Evolutionary conservation across 495 filamentous ascomycete species (phyloP).

Genomic region (Trichoderma asperelloides): DNA sequence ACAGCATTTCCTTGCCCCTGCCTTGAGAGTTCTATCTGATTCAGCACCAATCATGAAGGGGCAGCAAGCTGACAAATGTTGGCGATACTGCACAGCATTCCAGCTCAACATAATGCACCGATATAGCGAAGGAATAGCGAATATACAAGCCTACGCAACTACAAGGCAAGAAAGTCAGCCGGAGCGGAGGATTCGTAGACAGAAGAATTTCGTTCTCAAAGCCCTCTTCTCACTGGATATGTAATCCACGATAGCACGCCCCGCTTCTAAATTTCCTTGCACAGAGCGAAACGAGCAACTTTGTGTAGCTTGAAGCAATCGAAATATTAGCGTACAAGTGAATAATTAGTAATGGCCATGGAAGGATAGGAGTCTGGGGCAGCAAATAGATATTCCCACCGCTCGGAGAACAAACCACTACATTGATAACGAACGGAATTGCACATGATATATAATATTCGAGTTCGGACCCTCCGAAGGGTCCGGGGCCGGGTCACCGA

Average conservation of each 20-base stretch:
- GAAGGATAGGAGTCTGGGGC: background rate
- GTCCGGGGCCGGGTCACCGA: background rate
- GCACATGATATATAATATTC: background rate
- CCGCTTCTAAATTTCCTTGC: background rate
- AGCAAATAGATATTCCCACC: background rate
- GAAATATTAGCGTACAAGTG: background rate
- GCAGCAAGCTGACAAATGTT: conserved; percentile 5
- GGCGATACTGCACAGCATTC: background rate
- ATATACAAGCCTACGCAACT: background rate
- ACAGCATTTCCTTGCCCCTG: background rate
- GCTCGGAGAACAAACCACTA: background rate
- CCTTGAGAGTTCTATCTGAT: background rate
- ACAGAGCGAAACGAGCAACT: background rate
- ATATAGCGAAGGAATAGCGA: background rate
- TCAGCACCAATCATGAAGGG: background rate
- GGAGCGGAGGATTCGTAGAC: conserved; percentile 1
- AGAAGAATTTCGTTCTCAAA: background rate
- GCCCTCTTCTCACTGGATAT: background rate
- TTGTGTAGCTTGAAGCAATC: background rate
- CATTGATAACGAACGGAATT: background rate
- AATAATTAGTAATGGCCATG: background rate
- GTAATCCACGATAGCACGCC: background rate
- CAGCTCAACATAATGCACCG: background rate
- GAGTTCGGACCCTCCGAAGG: conserved; percentile 4
- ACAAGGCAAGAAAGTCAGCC: background rate